A percentile compares a stretch with the other conserved stretches of the same genome.
Conservation (phyloP, 176 grass and related monocot species). For the Coix lacrymajobi region DNA sequence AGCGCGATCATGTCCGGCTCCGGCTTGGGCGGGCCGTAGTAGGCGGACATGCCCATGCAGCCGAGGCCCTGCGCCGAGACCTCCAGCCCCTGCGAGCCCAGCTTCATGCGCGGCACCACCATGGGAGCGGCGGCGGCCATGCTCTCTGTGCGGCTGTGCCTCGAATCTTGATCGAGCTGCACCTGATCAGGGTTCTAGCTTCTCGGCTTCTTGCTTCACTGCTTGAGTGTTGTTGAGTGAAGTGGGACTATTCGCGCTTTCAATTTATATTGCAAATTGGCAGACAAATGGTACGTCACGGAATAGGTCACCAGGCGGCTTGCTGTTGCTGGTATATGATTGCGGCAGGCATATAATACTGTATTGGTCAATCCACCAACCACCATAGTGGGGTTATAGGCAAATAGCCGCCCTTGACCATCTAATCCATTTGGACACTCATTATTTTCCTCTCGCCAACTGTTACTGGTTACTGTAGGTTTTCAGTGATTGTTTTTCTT, state of each 20-base stretch:
- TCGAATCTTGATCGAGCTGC: too few species aligned
- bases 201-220: not conserved
- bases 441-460: too few species aligned
- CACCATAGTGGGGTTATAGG: too few species aligned
- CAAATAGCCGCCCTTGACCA: too few species aligned
- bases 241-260: not conserved
- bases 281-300: not conserved
- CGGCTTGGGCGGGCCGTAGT: slow-evolving; percentile 23
- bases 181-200: not conserved
- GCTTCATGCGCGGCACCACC: slow-evolving; percentile 11
- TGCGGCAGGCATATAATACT: too few species aligned
- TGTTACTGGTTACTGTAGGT: too few species aligned
- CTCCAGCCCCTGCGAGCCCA: slow-evolving; percentile 37
- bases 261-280: not conserved
- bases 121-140: not conserved
- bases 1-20: slow-evolving; percentile 31
- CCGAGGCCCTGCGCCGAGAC: slow-evolving; percentile 35
- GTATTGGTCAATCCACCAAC: too few species aligned
- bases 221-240: not conserved
- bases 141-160: not conserved
- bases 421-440: too few species aligned
- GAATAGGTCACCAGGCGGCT: not conserved
- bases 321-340: too few species aligned
- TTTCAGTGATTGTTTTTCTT: too few species aligned
- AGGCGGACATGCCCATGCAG: slow-evolving; percentile 34